phyloP scores from a whole-genome alignment of 768 basidiomycete species.

The Lactifluus hygrophoroides region DNA sequence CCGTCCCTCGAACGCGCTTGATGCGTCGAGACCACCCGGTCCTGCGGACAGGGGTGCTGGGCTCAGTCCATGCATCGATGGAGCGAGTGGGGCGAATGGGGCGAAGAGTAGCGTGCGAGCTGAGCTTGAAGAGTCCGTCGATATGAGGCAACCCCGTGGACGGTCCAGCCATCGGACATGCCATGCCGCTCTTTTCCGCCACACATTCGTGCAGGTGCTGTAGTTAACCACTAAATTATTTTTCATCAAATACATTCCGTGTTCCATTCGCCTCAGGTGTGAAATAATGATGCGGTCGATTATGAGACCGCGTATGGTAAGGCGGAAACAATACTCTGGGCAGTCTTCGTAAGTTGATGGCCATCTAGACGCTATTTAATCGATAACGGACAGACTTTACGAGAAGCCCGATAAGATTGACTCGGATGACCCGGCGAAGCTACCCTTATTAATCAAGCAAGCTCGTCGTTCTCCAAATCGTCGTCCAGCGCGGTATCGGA shows the following conservation, averaged over 20 bases:
- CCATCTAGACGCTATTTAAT: neutral
- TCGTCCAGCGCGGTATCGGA: slow-evolving; percentile 28
- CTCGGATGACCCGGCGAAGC: neutral
- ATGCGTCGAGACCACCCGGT: neutral
- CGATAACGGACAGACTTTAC: slow-evolving; percentile 4
- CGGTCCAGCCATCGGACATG: neutral
- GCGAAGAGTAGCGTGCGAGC: neutral
- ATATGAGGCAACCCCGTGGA: neutral
- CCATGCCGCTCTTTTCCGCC: neutral
- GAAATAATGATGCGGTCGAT: neutral
- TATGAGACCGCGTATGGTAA: neutral
- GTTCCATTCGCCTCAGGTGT: neutral
- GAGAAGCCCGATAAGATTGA: neutral
- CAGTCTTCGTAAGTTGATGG: slow-evolving; percentile 1
- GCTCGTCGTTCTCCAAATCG: slow-evolving; percentile 24
- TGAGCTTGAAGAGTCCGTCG: neutral
- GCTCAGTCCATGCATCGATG: neutral
- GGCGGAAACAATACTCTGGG: neutral
- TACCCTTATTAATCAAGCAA: neutral
- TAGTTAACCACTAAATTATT: neutral
- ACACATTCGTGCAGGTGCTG: neutral
- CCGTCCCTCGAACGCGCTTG: neutral
- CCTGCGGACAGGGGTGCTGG: neutral
- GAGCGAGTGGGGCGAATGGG: too few species aligned
- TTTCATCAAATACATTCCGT: neutral